These are phyloP conservation scores for Wickerhamiella galacta DNA, from an alignment of 805 yeast genomes.

Conservation along the genomic window DNA sequence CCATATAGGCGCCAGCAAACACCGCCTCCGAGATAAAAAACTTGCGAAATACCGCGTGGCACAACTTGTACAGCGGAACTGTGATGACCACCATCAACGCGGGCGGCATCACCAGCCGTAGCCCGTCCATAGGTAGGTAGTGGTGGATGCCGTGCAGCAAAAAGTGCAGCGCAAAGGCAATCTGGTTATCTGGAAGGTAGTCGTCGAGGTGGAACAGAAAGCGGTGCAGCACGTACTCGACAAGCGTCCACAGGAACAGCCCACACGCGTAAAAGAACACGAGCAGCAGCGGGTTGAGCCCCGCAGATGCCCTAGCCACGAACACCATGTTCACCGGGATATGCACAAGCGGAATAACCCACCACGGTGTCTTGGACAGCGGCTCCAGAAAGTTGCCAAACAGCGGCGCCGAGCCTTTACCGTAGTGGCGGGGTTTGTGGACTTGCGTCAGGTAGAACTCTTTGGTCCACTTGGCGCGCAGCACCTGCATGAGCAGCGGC, in stretches of 20 bases:
- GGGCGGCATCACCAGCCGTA: constrained; percentile 94
- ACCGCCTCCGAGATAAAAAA: constrained; percentile 76
- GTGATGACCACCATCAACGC: constrained; percentile 56
- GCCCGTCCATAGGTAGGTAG: constrained; percentile 89
- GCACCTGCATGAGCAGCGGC: constrained; percentile 69
- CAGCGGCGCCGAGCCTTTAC: constrained; percentile 88
- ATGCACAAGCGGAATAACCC: constrained; percentile 78
- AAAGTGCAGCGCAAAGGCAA: constrained; percentile 71
- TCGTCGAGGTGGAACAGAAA: constrained; percentile 85
- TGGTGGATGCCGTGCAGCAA: constrained; percentile 92
- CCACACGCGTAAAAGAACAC: constrained; percentile 56
- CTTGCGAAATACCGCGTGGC: constrained; percentile 55
- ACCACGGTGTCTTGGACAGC: constrained; percentile 83
- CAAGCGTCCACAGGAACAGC: constrained; percentile 79
- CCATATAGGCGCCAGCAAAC: constrained; percentile 90
- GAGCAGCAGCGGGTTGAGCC: constrained; percentile 28
- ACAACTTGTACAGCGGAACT: constrained; percentile 64
- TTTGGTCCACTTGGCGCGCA: constrained; percentile 58
- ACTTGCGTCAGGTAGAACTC: constrained; percentile 91
- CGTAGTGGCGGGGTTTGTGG: constrained; percentile 95
- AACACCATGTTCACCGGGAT: constrained; percentile 58
- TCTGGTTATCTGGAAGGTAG: constrained; percentile 63
- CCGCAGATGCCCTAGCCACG: constrained; percentile 41
- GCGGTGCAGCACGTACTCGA: constrained; percentile 80
- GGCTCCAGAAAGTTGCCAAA: constrained; percentile 95